Evolutionary conservation across 768 basidiomycete genomes (phyloP).

Genomic region (Collybia sp.): DNA sequence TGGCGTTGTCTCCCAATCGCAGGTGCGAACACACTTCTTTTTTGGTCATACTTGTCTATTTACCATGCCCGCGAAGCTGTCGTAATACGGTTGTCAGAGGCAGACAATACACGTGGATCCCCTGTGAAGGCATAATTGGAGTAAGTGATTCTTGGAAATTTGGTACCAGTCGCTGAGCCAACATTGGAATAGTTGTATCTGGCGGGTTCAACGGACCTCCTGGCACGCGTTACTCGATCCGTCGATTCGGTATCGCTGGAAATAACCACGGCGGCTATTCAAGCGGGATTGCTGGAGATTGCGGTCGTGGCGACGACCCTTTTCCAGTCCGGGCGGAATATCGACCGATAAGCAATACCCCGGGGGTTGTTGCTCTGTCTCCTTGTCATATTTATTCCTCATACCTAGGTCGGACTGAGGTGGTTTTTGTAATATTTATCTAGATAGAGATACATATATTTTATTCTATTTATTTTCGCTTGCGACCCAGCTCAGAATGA

Average conservation of each 20-base stretch:
- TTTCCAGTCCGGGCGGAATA: constrained; percentile 38
- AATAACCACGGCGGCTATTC: constrained; percentile 40
- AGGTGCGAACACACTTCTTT: constrained; percentile 22
- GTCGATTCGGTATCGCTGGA: constrained; percentile 34
- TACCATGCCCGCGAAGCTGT: constrained; percentile 13
- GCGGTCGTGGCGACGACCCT: constrained; percentile 40
- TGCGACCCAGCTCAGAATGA: no score
- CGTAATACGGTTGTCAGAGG: constrained; percentile 32
- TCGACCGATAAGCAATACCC: constrained; percentile 26
- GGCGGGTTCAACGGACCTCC: constrained; percentile 21
- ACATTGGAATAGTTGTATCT: constrained; percentile 26
- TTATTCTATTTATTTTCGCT: no score
- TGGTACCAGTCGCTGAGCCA: neutral
- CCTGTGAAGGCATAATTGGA: constrained; percentile 27
- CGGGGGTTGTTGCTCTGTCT: no score
- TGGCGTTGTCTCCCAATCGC: constrained; percentile 33
- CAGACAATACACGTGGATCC: constrained; percentile 32
- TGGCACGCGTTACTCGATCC: constrained; percentile 31
- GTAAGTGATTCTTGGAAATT: constrained; percentile 15
- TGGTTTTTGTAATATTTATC: no score
- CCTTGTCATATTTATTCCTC: no score
- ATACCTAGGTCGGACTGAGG: no score
- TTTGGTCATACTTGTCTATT: neutral
- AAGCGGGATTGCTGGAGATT: constrained; percentile 38
- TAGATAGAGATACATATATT: no score